Conservation (phyloP, 164 flowering plant genomes). For the Nelumbo lutea region DNA sequence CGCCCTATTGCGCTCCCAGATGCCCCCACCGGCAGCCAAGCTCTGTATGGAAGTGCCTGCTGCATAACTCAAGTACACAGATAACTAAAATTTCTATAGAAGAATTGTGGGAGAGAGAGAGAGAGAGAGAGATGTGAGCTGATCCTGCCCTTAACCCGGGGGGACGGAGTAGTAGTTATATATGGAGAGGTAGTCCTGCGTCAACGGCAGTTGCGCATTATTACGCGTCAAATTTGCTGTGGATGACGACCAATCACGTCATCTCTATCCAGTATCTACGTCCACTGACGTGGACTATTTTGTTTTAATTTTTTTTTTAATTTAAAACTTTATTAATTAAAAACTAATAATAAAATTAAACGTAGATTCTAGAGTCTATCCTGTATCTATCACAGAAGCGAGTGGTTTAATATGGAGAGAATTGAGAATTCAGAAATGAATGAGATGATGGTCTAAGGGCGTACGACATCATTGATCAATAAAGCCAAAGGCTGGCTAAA, state of each 20-base stretch:
- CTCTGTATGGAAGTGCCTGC: slow-evolving; percentile 50
- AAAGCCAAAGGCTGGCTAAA: too few relatives aligned
- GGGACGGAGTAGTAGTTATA: neutral
- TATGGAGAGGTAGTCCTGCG: slow-evolving; percentile 7
- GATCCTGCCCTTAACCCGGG: neutral
- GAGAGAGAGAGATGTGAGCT: neutral
- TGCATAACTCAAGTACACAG: slow-evolving; percentile 30
- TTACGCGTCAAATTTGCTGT: slow-evolving; percentile 18
- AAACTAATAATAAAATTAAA: too few relatives aligned
- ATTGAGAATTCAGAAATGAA: too few relatives aligned
- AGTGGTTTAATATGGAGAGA: too few relatives aligned
- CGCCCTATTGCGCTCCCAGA: neutral
- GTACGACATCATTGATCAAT: too few relatives aligned
- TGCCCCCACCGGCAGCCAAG: slow-evolving; percentile 27
- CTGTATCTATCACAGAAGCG: too few relatives aligned
- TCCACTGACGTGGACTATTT: neutral
- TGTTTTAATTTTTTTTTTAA: neutral
- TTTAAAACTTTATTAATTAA: too few relatives aligned
- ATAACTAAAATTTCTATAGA: neutral
- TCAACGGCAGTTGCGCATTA: slow-evolving; percentile 20
- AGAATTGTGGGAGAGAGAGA: slow-evolving; percentile 7
- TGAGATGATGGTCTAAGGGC: too few relatives aligned
- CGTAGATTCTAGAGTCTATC: too few relatives aligned
- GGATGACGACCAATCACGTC: slow-evolving; percentile 9
- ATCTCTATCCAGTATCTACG: neutral